phyloP scores from a whole-genome alignment of 2,329 filamentous ascomycete species.

The Diaporthe australafricana region DNA sequence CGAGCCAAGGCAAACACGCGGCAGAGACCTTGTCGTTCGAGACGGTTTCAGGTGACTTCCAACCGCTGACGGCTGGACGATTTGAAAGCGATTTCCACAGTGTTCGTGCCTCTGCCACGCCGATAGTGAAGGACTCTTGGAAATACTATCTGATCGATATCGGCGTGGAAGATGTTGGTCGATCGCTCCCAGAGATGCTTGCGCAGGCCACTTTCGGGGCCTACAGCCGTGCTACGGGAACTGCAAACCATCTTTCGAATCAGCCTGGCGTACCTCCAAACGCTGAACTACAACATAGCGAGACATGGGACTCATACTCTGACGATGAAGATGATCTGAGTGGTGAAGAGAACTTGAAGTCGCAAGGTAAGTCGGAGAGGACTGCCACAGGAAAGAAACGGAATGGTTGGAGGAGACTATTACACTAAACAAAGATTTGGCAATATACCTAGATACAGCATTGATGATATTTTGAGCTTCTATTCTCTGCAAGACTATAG shows the following conservation, averaged over 20 bases:
- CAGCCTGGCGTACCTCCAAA: not conserved
- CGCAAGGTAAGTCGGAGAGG: not conserved
- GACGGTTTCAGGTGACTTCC: not conserved
- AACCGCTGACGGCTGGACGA: constrained; percentile 21
- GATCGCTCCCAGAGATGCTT: constrained; percentile 9
- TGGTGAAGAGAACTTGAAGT: not conserved
- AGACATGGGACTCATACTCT: not conserved
- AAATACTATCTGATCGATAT: constrained; percentile 39
- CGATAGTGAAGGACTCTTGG: constrained; percentile 14
- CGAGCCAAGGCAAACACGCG: not conserved
- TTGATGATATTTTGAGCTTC: not conserved
- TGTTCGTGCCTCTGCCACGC: constrained; percentile 28
- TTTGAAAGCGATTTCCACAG: constrained; percentile 38
- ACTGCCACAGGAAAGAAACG: not conserved
- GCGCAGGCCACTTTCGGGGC: constrained; percentile 8
- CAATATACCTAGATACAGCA: not conserved
- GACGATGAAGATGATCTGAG: not conserved
- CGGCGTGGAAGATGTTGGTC: constrained; percentile 30
- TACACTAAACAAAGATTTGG: not conserved
- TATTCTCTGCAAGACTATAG: too few relatives aligned
- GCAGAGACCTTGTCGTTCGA: not conserved
- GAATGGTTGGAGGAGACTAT: not conserved
- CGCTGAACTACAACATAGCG: not conserved
- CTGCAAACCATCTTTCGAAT: not conserved
- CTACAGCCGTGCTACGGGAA: constrained; percentile 16